These are phyloP conservation scores for Aspergillus quadricinctus DNA, from an alignment of 2,329 filamentous ascomycete genomes.

Conservation along the genomic window DNA sequence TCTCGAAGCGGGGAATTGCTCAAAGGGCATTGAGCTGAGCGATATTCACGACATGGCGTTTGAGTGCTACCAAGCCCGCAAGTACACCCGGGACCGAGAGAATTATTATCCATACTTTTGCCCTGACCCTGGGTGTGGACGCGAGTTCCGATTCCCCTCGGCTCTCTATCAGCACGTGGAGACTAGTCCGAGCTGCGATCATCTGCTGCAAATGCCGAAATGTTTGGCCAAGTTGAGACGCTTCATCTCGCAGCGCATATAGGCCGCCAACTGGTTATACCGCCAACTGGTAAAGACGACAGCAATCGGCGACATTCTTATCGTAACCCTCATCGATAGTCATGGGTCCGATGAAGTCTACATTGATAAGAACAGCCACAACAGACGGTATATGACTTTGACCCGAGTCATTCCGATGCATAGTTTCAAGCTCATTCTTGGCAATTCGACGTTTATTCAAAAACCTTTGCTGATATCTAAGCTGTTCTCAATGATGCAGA, in stretches of 20 bases:
- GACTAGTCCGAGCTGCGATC: slow-evolving; percentile 1
- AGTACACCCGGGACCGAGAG: background rate
- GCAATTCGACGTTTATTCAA: too few species aligned
- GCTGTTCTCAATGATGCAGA: too few species aligned
- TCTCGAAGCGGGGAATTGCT: slow-evolving; percentile 21
- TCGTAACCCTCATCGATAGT: background rate
- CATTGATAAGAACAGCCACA: background rate
- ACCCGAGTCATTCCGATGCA: background rate
- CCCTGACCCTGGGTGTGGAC: slow-evolving; percentile 10
- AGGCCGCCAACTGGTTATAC: background rate
- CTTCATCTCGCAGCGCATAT: background rate
- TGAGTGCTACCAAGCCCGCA: background rate
- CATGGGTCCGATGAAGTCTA: too few species aligned
- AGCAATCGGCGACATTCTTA: background rate
- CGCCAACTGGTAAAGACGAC: background rate
- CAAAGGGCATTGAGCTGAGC: background rate
- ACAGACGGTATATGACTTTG: too few species aligned
- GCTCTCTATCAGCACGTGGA: slow-evolving; percentile 21
- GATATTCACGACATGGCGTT: background rate
- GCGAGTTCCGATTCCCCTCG: slow-evolving; percentile 11
- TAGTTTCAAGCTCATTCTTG: too few species aligned
- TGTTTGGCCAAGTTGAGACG: background rate
- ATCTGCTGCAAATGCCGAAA: background rate
- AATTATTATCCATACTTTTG: slow-evolving; percentile 12
- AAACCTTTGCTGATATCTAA: too few species aligned